These are phyloP conservation scores for Pseudogymnoascus sp. DNA, from an alignment of 2,329 filamentous ascomycete genomes.

Conservation along the genomic window DNA sequence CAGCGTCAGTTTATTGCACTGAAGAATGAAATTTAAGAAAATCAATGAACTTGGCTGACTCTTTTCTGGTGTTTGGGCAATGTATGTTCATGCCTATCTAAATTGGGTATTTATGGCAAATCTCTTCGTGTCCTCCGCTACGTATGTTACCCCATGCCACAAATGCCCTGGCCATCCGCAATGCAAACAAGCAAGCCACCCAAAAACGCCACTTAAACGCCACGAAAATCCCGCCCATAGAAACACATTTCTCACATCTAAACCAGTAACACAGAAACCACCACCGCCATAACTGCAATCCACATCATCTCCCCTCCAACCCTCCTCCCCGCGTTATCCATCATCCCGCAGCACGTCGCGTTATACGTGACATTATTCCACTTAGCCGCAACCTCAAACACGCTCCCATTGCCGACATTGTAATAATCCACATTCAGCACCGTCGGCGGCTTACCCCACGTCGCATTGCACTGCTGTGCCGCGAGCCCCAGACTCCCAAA, in stretches of 20 bases:
- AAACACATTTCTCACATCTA: background rate
- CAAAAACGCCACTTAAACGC: constrained; percentile 4
- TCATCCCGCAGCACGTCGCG: constrained; percentile 49
- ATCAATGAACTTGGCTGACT: background rate
- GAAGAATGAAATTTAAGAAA: background rate
- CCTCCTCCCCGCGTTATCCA: constrained; percentile 22
- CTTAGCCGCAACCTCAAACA: constrained; percentile 65
- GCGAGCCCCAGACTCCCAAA: constrained; percentile 59
- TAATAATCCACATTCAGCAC: constrained; percentile 83
- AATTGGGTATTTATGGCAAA: constrained; percentile 2
- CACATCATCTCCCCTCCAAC: background rate
- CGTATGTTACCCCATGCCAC: background rate
- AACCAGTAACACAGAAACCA: background rate
- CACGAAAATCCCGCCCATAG: background rate
- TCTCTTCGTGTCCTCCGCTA: background rate
- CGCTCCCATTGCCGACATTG: constrained; percentile 59
- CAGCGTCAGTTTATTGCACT: background rate
- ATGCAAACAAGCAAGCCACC: constrained; percentile 3
- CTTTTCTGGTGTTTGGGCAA: background rate
- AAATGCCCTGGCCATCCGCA: background rate
- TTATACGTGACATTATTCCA: constrained; percentile 69
- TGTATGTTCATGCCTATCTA: background rate
- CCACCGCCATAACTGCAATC: background rate
- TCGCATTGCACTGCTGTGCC: constrained; percentile 51
- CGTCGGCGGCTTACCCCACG: constrained; percentile 66